Conservation (phyloP, 768 basidiomycete species). For the Pluteus cervinus region DNA sequence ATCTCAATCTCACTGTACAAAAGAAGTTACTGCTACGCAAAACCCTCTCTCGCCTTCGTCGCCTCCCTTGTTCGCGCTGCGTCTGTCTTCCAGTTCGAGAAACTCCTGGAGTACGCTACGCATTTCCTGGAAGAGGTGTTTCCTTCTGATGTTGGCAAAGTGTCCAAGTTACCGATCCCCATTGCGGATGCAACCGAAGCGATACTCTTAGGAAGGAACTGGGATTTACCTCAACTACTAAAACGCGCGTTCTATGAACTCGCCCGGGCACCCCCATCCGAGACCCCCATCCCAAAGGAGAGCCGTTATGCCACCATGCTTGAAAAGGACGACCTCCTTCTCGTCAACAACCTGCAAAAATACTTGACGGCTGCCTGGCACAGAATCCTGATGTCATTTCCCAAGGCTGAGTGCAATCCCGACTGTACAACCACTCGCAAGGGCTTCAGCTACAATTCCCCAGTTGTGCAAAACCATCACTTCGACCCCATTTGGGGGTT, state of each 20-base stretch:
- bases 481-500: too few species aligned
- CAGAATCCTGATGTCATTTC: background rate
- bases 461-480: too few species aligned
- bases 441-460: too few species aligned
- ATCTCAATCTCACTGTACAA: background rate
- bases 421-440: too few species aligned
- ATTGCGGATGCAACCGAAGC: slow-evolving; percentile 25
- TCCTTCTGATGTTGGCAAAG: slow-evolving; percentile 14
- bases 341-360: slow-evolving; percentile 9
- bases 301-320: background rate
- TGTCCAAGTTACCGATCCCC: slow-evolving; percentile 10
- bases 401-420: too few species aligned
- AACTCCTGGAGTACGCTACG: slow-evolving; percentile 18
- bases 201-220: slow-evolving; percentile 22
- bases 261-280: slow-evolving; percentile 7
- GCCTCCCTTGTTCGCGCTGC: slow-evolving; percentile 28
- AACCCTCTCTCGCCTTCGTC: slow-evolving; percentile 19
- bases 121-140: slow-evolving; percentile 21
- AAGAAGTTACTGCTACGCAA: slow-evolving; percentile 15
- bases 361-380: slow-evolving; percentile 10
- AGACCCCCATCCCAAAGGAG: background rate
- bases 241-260: slow-evolving; percentile 36
- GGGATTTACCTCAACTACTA: slow-evolving; percentile 19
- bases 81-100: slow-evolving; percentile 19
- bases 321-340: slow-evolving; percentile 4